These are phyloP conservation scores for Rhizodiscina lignyota DNA, from an alignment of 495 filamentous ascomycete genomes.

Conservation along the genomic window DNA sequence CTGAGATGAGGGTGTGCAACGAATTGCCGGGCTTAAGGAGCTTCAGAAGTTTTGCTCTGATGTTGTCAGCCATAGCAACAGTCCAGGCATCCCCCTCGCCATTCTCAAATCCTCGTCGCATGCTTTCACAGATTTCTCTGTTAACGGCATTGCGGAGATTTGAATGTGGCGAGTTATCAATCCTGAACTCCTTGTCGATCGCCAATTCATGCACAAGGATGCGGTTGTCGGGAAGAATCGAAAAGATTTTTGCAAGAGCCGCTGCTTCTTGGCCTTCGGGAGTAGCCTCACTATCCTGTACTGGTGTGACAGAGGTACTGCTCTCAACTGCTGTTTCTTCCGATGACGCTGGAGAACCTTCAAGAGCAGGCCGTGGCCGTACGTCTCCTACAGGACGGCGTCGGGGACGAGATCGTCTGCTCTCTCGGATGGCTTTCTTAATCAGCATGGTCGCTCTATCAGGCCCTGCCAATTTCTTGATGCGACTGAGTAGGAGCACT, in stretches of 20 bases:
- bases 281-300: constrained; percentile 8
- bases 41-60: constrained; percentile 66
- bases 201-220: constrained; percentile 79
- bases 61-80: constrained; percentile 68
- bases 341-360: constrained; percentile 2
- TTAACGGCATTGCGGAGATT: constrained; percentile 35
- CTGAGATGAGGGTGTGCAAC: constrained; percentile 68
- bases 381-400: constrained; percentile 57
- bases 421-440: constrained; percentile 63
- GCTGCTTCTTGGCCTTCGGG: constrained; percentile 20
- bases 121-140: constrained; percentile 53
- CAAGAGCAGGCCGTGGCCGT: constrained; percentile 40
- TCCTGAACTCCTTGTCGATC: constrained; percentile 68
- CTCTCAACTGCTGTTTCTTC: not conserved
- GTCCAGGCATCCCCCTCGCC: constrained; percentile 62
- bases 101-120: constrained; percentile 56
- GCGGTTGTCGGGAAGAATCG: constrained; percentile 67
- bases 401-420: constrained; percentile 49
- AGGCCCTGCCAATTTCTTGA: constrained; percentile 75
- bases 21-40: constrained; percentile 65
- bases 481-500: constrained; percentile 67
- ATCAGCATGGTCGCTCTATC: constrained; percentile 73
- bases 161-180: constrained; percentile 27
- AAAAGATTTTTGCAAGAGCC: constrained; percentile 29
- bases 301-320: not conserved